A percentile compares a stretch with the other conserved stretches of the same genome.
phyloP scores from a whole-genome alignment of 2,329 filamentous ascomycete species.

The Magnaporthiopsis rhizophila region DNA sequence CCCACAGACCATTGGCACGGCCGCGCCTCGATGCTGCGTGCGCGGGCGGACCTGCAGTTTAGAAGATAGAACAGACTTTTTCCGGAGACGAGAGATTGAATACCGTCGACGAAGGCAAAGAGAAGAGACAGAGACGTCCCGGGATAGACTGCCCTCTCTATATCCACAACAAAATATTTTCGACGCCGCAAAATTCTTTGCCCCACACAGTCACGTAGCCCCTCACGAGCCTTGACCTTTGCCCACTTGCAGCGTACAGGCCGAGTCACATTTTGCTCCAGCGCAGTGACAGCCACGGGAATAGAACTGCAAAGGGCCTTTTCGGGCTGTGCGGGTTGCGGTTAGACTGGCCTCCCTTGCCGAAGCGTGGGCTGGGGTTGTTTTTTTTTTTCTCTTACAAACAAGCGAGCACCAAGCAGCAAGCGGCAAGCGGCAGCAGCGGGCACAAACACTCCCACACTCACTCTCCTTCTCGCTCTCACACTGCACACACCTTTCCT shows the following conservation, averaged over 20 bases:
- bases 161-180: conserved; percentile 6
- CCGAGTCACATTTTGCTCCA: neutral
- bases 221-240: too few relatives aligned
- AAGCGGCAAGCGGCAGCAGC: neutral
- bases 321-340: neutral
- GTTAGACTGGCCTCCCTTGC: neutral
- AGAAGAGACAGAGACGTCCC: neutral
- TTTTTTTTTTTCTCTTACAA: neutral
- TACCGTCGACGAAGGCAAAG: neutral
- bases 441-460: neutral
- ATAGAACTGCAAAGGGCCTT: neutral
- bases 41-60: too few relatives aligned
- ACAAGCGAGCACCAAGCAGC: neutral
- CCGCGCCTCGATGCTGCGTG: neutral
- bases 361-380: neutral
- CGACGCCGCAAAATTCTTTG: conserved; percentile 7
- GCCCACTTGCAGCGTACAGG: too few relatives aligned
- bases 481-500: neutral
- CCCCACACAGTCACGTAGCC: neutral
- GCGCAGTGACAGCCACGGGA: neutral
- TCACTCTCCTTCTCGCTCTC: neutral
- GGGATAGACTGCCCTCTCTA: neutral
- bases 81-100: neutral
- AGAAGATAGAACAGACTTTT: neutral
- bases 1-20: neutral